Base-by-base conservation (phyloP, 2,329 filamentous ascomycete species). In the Aspergillus sp. region DNA sequence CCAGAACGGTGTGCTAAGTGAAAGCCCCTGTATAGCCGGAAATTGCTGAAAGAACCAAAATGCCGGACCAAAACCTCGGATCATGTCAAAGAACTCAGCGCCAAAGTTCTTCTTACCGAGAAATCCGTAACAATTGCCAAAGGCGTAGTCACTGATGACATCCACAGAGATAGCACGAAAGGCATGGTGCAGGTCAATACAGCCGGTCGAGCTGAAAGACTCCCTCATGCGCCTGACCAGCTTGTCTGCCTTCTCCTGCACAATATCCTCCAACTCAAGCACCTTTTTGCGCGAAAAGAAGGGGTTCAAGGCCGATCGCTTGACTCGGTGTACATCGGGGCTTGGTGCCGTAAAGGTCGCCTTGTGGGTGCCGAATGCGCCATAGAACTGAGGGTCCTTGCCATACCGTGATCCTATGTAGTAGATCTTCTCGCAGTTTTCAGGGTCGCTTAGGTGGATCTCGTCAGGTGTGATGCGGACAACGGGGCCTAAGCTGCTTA, bases 311-410 rank as follows among this genome's bases (percentile, higher is more conserved):
- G 71, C 68, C 17, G 70, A 63, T 32, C 72, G 65, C 49, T 71
- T 69, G 7, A 68, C 61, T 10, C 69, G 70, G 60, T 74, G 71
- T 12, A 68, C 55, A 17, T 71, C 67, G 47, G 69, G 65, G 51
- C 65, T 66, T 17, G 65, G 50, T 1, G 69, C 70, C 9, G 68
- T 65, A 54, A 75, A 78, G 63, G 75, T 71, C 57, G 71, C 64
- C 36, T 66, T 63, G 6, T 67, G 58, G 10, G 63, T 66, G 54
- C 68, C 69, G 53, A 73, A 70, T 21, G 65, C 65, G 23, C 65
- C 58, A 4, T 71, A 69, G 56, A 73, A 71, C 21, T 58, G 57
- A n/a, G 66, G 57, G 25, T 67, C 65, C 59, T 73, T 72, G 30
- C 62, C 64, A 48, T 68, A 69, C 10, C 58, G 65, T 13, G 67